Evolutionary conservation across 345 rosid species (phyloP).

Genomic region (Salix suchowensis): DNA sequence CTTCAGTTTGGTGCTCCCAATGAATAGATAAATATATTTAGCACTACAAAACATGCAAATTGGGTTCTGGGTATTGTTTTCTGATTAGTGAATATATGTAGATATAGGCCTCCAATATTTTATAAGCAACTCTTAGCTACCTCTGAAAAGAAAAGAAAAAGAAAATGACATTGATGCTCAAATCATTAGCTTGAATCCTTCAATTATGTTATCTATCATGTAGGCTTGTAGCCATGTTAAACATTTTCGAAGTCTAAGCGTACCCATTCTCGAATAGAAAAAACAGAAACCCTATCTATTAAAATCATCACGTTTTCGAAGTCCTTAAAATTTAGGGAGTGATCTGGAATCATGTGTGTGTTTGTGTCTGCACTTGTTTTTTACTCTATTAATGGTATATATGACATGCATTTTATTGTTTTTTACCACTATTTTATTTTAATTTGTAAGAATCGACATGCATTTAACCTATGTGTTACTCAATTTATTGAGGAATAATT

Average conservation of each 20-base stretch:
- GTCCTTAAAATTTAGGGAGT: too few species aligned
- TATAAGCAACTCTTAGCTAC: conserved; percentile 1
- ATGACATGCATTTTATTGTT: too few species aligned
- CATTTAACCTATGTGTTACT: too few species aligned
- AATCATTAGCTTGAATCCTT: background rate
- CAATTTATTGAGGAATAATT: background rate
- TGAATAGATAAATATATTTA: background rate
- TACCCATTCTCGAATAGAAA: too few species aligned
- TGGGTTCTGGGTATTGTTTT: conserved; percentile 15
- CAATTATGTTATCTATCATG: background rate
- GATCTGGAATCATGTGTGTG: too few species aligned
- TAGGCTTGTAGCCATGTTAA: background rate
- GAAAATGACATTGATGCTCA: conserved; percentile 5
- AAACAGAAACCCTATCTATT: too few species aligned
- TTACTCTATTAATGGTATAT: too few species aligned
- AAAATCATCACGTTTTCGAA: too few species aligned
- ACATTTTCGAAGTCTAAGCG: background rate
- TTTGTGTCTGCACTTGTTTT: too few species aligned
- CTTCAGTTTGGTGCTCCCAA: conserved; percentile 1
- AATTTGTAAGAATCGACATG: too few species aligned
- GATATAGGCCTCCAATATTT: background rate
- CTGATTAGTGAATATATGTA: background rate
- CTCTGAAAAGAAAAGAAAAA: background rate
- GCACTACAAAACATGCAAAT: conserved; percentile 15
- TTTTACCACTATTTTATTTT: too few species aligned